phyloP scores from a whole-genome alignment of 371 early-diverging fungal genomes.

The Actinomortierella ambigua region DNA sequence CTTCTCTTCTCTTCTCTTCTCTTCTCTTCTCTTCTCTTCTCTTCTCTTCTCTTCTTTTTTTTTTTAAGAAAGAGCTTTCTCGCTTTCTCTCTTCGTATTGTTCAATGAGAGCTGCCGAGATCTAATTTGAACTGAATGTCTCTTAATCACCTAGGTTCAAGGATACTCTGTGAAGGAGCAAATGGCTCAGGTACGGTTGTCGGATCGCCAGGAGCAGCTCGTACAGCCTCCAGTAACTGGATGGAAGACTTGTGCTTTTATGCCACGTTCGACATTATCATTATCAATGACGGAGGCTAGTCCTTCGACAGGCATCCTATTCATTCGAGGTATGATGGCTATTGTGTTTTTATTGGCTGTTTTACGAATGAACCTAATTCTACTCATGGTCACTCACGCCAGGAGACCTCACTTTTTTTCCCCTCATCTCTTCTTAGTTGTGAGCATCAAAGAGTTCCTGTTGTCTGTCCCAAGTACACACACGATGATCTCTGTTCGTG shows the following conservation, averaged over 20 bases:
- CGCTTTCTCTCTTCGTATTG: too few relatives aligned
- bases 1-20: too few relatives aligned
- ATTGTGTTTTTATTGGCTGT: too few relatives aligned
- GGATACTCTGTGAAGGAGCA: too few relatives aligned
- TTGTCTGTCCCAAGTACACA: slow-evolving; percentile 15
- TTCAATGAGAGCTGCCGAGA: too few relatives aligned
- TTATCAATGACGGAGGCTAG: neutral
- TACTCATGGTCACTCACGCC: too few relatives aligned
- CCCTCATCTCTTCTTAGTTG: slow-evolving; percentile 3
- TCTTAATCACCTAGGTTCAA: too few relatives aligned
- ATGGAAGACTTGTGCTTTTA: neutral
- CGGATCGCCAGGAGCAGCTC: neutral
- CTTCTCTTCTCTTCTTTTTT: too few relatives aligned
- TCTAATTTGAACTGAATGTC: too few relatives aligned
- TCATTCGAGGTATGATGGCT: slow-evolving; percentile 15
- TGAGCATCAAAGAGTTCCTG: slow-evolving; percentile 5
- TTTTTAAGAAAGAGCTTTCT: too few relatives aligned
- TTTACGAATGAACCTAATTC: neutral
- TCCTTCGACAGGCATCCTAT: slow-evolving; percentile 17
- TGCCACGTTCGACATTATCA: neutral
- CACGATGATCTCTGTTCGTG: slow-evolving; percentile 24
- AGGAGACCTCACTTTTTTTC: neutral
- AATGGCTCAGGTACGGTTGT: too few relatives aligned
- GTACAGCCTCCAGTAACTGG: neutral
- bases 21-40: too few relatives aligned